phyloP scores from a whole-genome alignment of 148 eudicot genomes.

The Chenopodium formosanum region DNA sequence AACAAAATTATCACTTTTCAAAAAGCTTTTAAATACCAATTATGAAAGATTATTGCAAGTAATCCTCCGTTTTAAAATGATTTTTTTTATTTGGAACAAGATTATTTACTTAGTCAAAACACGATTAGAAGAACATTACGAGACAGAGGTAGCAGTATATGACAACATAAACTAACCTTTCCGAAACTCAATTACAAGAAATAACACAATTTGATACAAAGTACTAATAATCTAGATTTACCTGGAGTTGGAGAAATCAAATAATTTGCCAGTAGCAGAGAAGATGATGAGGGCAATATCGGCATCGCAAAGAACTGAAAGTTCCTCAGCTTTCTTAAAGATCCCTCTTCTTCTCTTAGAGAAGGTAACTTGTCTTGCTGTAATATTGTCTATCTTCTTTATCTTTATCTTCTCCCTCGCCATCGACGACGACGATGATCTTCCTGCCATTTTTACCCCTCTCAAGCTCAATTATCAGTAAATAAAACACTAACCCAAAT shows the following conservation, averaged over 20 bases:
- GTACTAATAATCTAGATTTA: background rate
- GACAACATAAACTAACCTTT: too few relatives aligned
- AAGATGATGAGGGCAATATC: slow-evolving; percentile 45
- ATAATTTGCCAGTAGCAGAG: slow-evolving; percentile 44
- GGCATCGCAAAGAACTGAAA: slow-evolving; percentile 47
- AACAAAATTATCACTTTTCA: too few relatives aligned
- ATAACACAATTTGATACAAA: too few relatives aligned
- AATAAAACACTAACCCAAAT: too few relatives aligned
- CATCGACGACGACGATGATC: slow-evolving; percentile 8
- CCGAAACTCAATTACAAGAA: too few relatives aligned
- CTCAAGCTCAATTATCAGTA: background rate
- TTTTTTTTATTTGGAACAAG: too few relatives aligned
- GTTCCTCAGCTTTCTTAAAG: slow-evolving; percentile 44
- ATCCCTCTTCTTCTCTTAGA: slow-evolving; percentile 51
- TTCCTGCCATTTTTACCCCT: slow-evolving; percentile 27
- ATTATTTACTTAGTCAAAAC: too few relatives aligned
- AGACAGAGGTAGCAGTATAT: too few relatives aligned
- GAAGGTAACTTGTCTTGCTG: slow-evolving; percentile 51
- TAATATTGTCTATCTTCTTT: slow-evolving; percentile 44
- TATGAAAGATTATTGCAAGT: too few relatives aligned
- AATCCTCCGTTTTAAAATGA: too few relatives aligned
- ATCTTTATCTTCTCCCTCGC: slow-evolving; percentile 48
- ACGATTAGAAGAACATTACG: too few relatives aligned
- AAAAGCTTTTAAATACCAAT: too few relatives aligned
- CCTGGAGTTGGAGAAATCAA: slow-evolving; percentile 41